Base-by-base conservation (phyloP, 257 asterid species). In the Fraxinus pennsylvanica region DNA sequence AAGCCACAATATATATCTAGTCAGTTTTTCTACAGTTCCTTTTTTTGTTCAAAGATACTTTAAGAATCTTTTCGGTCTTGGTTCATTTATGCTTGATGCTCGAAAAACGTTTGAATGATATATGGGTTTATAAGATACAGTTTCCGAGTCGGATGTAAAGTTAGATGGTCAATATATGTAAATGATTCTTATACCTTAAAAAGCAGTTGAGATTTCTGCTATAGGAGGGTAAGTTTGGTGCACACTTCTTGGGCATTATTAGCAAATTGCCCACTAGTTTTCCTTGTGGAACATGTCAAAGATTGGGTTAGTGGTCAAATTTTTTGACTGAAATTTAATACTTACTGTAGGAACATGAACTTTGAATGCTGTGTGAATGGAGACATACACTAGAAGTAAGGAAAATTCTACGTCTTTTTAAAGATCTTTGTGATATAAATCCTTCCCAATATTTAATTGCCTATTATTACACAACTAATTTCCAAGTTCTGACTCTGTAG, bases 1-100 rank as follows among this genome's bases (percentile, higher is more conserved):
- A 21, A 77, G 35, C 65, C 76, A 74, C 80, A 41, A 36, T 68
- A 41, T 45, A 76, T 79, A 63, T 81, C 67, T 65, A 72, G 50
- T 79, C 81, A 38, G 74, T 36, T 74, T 75, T 39, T 22, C 78
- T 50, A 61, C 76, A 5, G 15, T 6, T 19, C 25, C 38, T 15
- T 47, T 47, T 47, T 47, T 54, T 22, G 50, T 47, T 47, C 6
- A 9, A 27, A 68, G 43, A 75, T 27, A 14, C 45, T 45, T 22
- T 10, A 41, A 15, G 70, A 21, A 25, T 8, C 73, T 45, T 19
- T 36, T 72, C 27, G 38, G 30, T 74, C 43, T 29, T 30, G 36
- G 19, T 14, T 68, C 45, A 27, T 68, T 54, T 4, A 52, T 74
- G 74, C 30, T 74, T 43, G 71, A 30, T 33, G 39, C 41, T 74